Conservation (phyloP, 768 basidiomycete genomes). For the Hydnomerulius pinastri region DNA sequence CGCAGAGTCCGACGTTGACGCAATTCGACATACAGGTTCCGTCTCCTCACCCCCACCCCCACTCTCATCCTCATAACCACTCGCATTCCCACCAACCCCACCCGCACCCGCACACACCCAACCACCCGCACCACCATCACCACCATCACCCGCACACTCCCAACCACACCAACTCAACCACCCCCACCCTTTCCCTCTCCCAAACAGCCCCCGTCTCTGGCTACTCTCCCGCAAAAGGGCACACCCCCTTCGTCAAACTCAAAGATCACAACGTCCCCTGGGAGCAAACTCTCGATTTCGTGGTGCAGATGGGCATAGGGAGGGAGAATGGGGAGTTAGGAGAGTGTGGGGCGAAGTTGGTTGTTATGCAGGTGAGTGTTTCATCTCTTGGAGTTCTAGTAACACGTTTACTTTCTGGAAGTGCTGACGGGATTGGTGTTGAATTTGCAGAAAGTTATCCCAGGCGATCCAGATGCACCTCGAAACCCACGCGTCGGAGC, state of each 20-base stretch:
- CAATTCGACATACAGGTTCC: constrained; percentile 1
- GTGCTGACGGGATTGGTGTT: too few species aligned
- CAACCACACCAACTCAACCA: not conserved
- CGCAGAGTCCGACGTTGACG: not conserved
- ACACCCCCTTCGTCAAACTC: constrained; percentile 59
- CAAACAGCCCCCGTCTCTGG: constrained; percentile 8
- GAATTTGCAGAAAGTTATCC: too few species aligned
- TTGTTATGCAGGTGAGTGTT: constrained; percentile 54
- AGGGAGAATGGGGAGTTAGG: constrained; percentile 49
- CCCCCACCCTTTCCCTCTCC: not conserved
- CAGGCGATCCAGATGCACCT: constrained; percentile 55
- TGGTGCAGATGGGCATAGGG: constrained; percentile 63
- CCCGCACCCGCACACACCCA: not conserved
- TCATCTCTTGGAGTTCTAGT: not conserved
- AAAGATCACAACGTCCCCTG: constrained; percentile 67
- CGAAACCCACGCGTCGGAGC: constrained; percentile 64
- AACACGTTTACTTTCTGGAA: too few species aligned
- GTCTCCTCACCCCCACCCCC: not conserved
- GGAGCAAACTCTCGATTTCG: constrained; percentile 56
- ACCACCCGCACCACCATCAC: not conserved
- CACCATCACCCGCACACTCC: not conserved
- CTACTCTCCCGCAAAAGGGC: constrained; percentile 52
- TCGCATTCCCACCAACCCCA: not conserved
- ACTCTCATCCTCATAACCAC: not conserved
- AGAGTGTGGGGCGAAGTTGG: constrained; percentile 64